A percentile compares a stretch with the other conserved stretches of the same genome.
phyloP scores from a whole-genome alignment of 768 basidiomycete genomes.

The Agaricus blazei region DNA sequence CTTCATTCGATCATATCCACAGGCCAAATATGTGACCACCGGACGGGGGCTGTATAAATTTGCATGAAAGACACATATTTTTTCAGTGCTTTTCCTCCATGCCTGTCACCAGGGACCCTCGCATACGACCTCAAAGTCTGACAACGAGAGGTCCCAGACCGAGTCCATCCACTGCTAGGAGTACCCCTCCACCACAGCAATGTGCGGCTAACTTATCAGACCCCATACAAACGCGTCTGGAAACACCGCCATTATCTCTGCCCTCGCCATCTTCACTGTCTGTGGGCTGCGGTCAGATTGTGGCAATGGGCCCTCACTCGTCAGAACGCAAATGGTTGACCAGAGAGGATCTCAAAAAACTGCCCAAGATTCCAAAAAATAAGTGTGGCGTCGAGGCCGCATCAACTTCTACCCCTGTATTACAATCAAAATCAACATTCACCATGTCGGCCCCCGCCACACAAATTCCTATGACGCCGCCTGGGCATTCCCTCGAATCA shows the following conservation, averaged over 20 bases:
- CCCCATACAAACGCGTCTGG: too few relatives aligned
- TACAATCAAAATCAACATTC: background rate
- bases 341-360: background rate
- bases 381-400: background rate
- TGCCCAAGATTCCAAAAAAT: slow-evolving; percentile 2
- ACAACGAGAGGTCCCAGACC: background rate
- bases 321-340: background rate
- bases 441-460: background rate
- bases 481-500: too few relatives aligned
- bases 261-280: background rate
- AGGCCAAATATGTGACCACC: too few relatives aligned
- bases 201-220: too few relatives aligned
- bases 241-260: background rate
- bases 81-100: background rate
- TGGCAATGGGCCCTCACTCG: background rate
- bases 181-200: too few relatives aligned
- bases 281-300: background rate
- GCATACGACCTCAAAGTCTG: background rate
- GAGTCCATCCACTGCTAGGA: too few relatives aligned
- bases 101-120: background rate
- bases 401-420: background rate
- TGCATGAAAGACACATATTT: background rate
- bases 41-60: too few relatives aligned
- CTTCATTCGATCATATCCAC: too few relatives aligned
- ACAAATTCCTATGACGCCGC: background rate